Conservation (phyloP, 331 rosid genomes). For the Erythrophleum ivorense region DNA sequence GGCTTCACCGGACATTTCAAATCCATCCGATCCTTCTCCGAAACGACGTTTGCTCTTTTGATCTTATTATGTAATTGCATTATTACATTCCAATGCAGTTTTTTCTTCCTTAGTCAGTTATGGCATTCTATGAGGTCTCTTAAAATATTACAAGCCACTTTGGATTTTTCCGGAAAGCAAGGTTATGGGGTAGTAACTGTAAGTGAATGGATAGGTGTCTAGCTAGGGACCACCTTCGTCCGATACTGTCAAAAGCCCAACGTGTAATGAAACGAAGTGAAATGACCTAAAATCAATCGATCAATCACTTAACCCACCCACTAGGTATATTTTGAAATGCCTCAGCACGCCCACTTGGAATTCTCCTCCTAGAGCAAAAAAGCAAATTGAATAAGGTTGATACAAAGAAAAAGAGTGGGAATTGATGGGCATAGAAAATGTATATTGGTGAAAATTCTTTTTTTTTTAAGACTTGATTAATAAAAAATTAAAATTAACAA, state of each 20-base stretch:
- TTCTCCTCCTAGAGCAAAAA: conserved; percentile 61
- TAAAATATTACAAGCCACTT: conserved; percentile 42
- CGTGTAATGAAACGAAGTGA: conserved; percentile 9
- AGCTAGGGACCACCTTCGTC: conserved; percentile 55
- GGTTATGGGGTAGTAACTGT: conserved; percentile 38
- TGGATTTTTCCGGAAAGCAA: conserved; percentile 48
- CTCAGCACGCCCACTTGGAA: conserved; percentile 77
- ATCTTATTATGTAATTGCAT: conserved; percentile 35
- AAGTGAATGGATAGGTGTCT: conserved; percentile 4
- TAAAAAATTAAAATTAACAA: not conserved
- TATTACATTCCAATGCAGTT: conserved; percentile 4
- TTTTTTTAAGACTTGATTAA: too few relatives aligned
- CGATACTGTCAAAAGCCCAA: conserved; percentile 15
- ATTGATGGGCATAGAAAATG: conserved; percentile 54
- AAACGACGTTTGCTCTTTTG: conserved; percentile 33
- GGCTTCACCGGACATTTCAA: conserved; percentile 40
- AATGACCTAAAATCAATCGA: conserved; percentile 40
- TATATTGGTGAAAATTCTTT: not conserved
- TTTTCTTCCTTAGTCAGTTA: conserved; percentile 52
- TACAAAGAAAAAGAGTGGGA: conserved; percentile 47
- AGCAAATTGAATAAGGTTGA: conserved; percentile 29
- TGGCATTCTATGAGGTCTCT: conserved; percentile 46
- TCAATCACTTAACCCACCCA: conserved; percentile 69
- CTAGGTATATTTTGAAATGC: conserved; percentile 49
- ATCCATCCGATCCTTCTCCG: conserved; percentile 27